Evolutionary conservation across 116 monocot species (phyloP).

Genomic region (Zostera marina): DNA sequence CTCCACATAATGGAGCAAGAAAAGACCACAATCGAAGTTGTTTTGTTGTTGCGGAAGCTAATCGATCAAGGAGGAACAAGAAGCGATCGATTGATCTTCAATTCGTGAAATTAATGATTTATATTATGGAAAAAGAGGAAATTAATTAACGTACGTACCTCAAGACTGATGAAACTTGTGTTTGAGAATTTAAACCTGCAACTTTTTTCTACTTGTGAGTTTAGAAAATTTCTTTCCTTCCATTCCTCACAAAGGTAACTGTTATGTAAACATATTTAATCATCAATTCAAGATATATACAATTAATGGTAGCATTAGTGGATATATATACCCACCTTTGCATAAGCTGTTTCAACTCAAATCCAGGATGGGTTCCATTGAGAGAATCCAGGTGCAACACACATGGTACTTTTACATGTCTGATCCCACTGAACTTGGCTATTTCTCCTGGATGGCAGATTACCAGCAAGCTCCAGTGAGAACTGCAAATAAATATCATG

Average conservation of each 20-base stretch:
- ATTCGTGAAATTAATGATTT: too few species aligned
- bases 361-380: slow-evolving; percentile 63
- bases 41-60: slow-evolving; percentile 99
- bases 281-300: background rate
- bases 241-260: slow-evolving; percentile 86
- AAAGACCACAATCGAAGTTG: slow-evolving; percentile 86
- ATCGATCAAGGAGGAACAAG: too few species aligned
- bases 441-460: slow-evolving; percentile 95
- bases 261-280: slow-evolving; percentile 4
- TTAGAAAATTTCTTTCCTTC: slow-evolving; percentile 65
- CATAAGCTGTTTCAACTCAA: slow-evolving; percentile 57
- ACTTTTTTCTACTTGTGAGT: slow-evolving; percentile 23
- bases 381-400: slow-evolving; percentile 89
- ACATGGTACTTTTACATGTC: slow-evolving; percentile 42
- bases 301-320: background rate
- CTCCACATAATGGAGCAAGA: slow-evolving; percentile 92
- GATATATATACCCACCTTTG: slow-evolving; percentile 75
- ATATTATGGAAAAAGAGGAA: background rate
- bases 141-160: slow-evolving; percentile 19
- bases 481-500: slow-evolving; percentile 32
- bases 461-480: slow-evolving; percentile 95
- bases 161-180: slow-evolving; percentile 59
- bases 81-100: too few species aligned
- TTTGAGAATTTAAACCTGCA: slow-evolving; percentile 32
- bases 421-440: slow-evolving; percentile 27